phyloP scores from a whole-genome alignment of 768 basidiomycete genomes.

The Boletus sensibilis region DNA sequence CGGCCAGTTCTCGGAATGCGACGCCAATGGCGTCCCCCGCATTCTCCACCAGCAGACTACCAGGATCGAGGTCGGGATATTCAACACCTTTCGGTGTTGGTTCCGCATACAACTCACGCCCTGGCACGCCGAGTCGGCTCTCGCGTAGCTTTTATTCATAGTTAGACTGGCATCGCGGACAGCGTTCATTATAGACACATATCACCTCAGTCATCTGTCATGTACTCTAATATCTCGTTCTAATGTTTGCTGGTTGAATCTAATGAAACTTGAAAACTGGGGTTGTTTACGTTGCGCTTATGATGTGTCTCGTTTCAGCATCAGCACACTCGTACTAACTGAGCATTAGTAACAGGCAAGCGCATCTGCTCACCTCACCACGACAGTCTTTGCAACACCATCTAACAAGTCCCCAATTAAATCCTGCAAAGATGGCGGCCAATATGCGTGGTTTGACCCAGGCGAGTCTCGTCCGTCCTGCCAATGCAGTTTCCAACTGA shows the following conservation, averaged over 20 bases:
- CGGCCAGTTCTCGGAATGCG: constrained; percentile 60
- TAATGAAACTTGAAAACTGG: not conserved
- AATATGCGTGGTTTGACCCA: constrained; percentile 92
- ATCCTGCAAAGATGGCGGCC: constrained; percentile 64
- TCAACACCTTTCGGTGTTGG: constrained; percentile 52
- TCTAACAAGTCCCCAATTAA: not conserved
- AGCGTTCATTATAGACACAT: constrained; percentile 11
- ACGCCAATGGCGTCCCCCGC: constrained; percentile 61
- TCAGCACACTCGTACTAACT: not conserved
- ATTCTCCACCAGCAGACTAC: constrained; percentile 37
- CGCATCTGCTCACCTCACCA: not conserved
- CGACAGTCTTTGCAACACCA: not conserved
- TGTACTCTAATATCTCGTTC: constrained; percentile 20
- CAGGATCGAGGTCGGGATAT: constrained; percentile 54
- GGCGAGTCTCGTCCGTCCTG: constrained; percentile 42
- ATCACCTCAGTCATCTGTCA: constrained; percentile 1
- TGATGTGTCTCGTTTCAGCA: not conserved
- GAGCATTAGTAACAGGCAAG: not conserved
- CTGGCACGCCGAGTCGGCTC: constrained; percentile 61
- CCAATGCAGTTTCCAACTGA: constrained; percentile 7
- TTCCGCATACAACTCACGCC: constrained; percentile 53
- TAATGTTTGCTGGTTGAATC: constrained; percentile 12
- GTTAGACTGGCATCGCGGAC: constrained; percentile 10
- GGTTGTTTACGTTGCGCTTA: not conserved
- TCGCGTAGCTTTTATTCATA: constrained; percentile 38